These are phyloP conservation scores for Backusella psychrophila DNA, from an alignment of 192 early-diverging fungal species.

Conservation along the genomic window DNA sequence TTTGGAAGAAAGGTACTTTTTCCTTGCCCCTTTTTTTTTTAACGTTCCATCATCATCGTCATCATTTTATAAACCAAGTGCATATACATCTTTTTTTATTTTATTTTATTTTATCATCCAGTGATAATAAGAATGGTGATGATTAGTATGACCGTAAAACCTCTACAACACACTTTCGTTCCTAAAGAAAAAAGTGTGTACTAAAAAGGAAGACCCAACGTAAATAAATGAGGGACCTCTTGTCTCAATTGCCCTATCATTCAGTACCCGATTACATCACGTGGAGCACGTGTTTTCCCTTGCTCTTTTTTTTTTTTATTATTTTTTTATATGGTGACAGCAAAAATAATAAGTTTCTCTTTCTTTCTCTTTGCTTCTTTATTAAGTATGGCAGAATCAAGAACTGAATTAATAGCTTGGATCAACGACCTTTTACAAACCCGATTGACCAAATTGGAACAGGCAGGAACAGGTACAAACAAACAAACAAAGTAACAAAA, in stretches of 20 bases:
- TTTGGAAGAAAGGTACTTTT: no score
- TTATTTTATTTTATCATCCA: no score
- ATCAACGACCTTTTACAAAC: conserved; percentile 88
- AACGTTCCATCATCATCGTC: background rate
- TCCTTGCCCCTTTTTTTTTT: background rate
- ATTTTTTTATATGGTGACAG: conserved; percentile 6
- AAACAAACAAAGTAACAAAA: background rate
- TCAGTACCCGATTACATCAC: background rate
- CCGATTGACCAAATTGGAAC: conserved; percentile 88
- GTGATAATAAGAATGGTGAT: no score
- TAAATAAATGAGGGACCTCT: background rate
- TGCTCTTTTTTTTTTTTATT: conserved; percentile 5
- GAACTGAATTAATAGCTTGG: conserved; percentile 89
- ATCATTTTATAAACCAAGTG: background rate
- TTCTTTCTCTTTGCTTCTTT: conserved; percentile 1
- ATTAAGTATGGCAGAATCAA: conserved; percentile 66
- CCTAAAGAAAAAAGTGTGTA: no score
- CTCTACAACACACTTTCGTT: no score
- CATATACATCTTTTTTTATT: no score
- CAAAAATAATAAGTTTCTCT: conserved; percentile 6
- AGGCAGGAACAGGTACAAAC: conserved; percentile 79
- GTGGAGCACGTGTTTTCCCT: no score
- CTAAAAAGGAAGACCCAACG: background rate
- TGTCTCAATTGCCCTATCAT: background rate
- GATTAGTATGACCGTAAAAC: no score